Percentiles rank a stretch among this genome's conserved stretches.
phyloP scores from a whole-genome alignment of 2,329 filamentous ascomycete genomes.

The Xylariaceae sp. region DNA sequence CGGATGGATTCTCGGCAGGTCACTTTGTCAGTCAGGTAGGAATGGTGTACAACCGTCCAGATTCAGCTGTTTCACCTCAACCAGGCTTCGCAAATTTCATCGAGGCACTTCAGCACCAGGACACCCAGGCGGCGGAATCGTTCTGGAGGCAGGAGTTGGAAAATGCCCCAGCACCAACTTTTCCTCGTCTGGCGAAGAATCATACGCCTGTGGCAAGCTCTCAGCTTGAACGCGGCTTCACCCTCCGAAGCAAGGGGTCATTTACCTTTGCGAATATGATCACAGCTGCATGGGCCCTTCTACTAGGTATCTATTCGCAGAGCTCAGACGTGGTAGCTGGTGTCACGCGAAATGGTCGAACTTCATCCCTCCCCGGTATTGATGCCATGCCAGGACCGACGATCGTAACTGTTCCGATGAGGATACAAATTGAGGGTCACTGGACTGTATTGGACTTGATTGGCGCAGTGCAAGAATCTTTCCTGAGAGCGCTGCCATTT shows the following conservation, averaged over 20 bases:
- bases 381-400: slow-evolving; percentile 7
- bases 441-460: slow-evolving; percentile 1
- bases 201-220: slow-evolving; percentile 6
- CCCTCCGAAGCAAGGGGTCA: not conserved
- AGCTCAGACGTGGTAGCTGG: slow-evolving; percentile 10
- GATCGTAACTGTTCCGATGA: slow-evolving; percentile 7
- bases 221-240: not conserved
- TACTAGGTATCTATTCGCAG: slow-evolving; percentile 6
- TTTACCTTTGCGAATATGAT: slow-evolving; percentile 9
- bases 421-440: not conserved
- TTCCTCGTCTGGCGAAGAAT: too few species aligned
- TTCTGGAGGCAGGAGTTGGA: not conserved
- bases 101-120: not conserved
- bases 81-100: slow-evolving; percentile 5
- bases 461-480: not conserved
- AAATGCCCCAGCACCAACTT: too few species aligned
- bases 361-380: slow-evolving; percentile 4
- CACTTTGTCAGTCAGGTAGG: slow-evolving; percentile 8
- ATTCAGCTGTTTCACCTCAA: too few species aligned
- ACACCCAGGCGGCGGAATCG: slow-evolving; percentile 3
- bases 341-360: slow-evolving; percentile 3
- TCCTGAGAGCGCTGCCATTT: slow-evolving; percentile 1
- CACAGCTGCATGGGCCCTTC: slow-evolving; percentile 8
- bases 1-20: slow-evolving; percentile 10
- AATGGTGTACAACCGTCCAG: too few species aligned